Conservation (phyloP, 345 rosid genomes). For the Bruguiera parviflora region DNA sequence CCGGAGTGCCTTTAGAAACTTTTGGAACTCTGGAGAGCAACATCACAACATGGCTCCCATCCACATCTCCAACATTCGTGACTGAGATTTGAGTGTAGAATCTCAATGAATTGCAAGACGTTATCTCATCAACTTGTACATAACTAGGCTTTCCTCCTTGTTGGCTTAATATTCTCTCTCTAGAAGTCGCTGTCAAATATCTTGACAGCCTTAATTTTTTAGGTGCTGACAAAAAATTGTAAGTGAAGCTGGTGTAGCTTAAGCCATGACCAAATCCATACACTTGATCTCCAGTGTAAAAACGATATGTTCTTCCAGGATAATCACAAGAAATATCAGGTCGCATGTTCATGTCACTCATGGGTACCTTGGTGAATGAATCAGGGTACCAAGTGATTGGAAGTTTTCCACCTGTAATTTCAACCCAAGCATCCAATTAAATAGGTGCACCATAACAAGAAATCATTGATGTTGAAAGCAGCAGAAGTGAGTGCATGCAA, state of each 20-base stretch:
- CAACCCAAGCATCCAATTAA: slow-evolving; percentile 3
- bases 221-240: slow-evolving; percentile 65
- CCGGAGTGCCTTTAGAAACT: slow-evolving; percentile 45
- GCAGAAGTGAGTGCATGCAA: background rate
- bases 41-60: slow-evolving; percentile 75
- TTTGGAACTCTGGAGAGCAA: slow-evolving; percentile 54
- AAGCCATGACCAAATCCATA: slow-evolving; percentile 75
- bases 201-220: slow-evolving; percentile 37
- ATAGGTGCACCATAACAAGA: background rate
- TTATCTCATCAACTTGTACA: slow-evolving; percentile 29
- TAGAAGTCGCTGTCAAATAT: slow-evolving; percentile 22
- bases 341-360: slow-evolving; percentile 88
- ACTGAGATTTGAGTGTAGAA: slow-evolving; percentile 49
- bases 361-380: slow-evolving; percentile 64
- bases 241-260: slow-evolving; percentile 60
- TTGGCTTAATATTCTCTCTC: slow-evolving; percentile 38
- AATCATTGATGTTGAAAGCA: background rate
- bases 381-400: slow-evolving; percentile 92
- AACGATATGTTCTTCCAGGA: slow-evolving; percentile 89
- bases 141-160: slow-evolving; percentile 30
- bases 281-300: slow-evolving; percentile 63
- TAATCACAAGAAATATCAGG: slow-evolving; percentile 65
- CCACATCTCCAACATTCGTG: slow-evolving; percentile 53
- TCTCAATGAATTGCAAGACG: slow-evolving; percentile 48
- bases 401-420: slow-evolving; percentile 73